Conservation (phyloP, 2,329 filamentous ascomycete species). For the Trichoderma koningiopsis region DNA sequence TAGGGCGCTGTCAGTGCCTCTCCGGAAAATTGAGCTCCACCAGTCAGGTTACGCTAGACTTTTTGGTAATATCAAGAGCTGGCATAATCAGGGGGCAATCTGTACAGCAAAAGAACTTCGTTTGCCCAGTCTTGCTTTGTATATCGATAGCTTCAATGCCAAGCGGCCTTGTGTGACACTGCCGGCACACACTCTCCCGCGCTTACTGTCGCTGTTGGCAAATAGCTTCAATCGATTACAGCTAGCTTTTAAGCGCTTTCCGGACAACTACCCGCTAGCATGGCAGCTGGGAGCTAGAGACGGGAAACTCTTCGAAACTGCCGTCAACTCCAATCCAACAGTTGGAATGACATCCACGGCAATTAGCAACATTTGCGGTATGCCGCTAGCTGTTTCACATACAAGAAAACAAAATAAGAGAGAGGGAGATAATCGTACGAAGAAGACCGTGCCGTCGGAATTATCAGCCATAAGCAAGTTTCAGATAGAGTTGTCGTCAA, state of each 20-base stretch:
- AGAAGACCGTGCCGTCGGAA: not conserved
- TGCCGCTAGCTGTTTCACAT: constrained; percentile 8
- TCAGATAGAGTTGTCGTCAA: constrained; percentile 10
- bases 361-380: not conserved
- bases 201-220: not conserved
- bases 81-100: not conserved
- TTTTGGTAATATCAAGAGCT: not conserved
- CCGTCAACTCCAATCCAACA: not conserved
- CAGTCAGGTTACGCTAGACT: constrained; percentile 18
- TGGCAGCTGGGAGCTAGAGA: not conserved
- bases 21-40: constrained; percentile 24
- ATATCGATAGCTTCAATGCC: not conserved
- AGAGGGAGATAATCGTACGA: not conserved
- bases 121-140: not conserved
- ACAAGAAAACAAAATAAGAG: not conserved
- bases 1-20: not conserved
- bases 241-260: not conserved
- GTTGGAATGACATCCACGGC: not conserved
- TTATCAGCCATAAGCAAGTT: constrained; percentile 6
- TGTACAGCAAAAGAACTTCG: not conserved
- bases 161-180: not conserved
- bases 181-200: not conserved
- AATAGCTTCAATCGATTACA: not conserved
- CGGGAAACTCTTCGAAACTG: not conserved
- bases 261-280: not conserved